Conservation (phyloP, 768 basidiomycete genomes). For the Termitomyces sp. region DNA sequence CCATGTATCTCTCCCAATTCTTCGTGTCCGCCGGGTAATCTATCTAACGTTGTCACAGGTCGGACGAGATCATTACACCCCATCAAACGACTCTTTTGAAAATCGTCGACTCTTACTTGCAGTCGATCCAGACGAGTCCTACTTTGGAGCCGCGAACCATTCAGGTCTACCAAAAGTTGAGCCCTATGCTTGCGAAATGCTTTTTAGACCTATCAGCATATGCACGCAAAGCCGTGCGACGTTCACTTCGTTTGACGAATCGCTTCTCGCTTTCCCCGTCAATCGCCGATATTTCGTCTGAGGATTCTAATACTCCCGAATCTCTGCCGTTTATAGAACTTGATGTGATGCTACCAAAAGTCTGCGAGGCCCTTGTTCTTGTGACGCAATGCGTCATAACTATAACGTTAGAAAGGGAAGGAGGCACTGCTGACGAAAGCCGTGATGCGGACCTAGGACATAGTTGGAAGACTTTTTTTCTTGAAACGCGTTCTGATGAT, state of each 20-base stretch:
- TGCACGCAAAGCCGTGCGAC: conserved; percentile 45
- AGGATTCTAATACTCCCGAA: background rate
- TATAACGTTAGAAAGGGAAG: conserved; percentile 50
- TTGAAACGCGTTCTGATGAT: conserved; percentile 34
- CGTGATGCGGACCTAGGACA: conserved; percentile 14
- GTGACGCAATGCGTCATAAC: conserved; percentile 72
- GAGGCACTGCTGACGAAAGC: conserved; percentile 19
- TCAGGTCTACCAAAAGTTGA: conserved; percentile 37
- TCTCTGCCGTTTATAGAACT: conserved; percentile 31
- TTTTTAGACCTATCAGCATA: conserved; percentile 62
- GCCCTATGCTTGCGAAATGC: conserved; percentile 53
- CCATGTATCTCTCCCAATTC: conserved; percentile 43
- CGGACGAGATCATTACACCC: conserved; percentile 71
- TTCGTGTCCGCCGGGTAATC: conserved; percentile 3
- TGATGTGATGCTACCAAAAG: conserved; percentile 71
- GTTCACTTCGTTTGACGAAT: conserved; percentile 31
- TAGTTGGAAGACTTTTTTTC: conserved; percentile 37
- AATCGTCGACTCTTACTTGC: conserved; percentile 79
- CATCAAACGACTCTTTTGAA: conserved; percentile 87
- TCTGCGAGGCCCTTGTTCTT: conserved; percentile 76
- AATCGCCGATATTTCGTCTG: background rate
- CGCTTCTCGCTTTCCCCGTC: conserved; percentile 2
- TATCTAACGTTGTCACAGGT: conserved; percentile 29
- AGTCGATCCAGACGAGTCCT: conserved; percentile 37
- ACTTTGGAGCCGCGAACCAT: conserved; percentile 24